A percentile compares a stretch with the other conserved stretches of the same genome.
Evolutionary conservation across 805 yeast genomes (phyloP).

Genomic region (Spathaspora girioi): DNA sequence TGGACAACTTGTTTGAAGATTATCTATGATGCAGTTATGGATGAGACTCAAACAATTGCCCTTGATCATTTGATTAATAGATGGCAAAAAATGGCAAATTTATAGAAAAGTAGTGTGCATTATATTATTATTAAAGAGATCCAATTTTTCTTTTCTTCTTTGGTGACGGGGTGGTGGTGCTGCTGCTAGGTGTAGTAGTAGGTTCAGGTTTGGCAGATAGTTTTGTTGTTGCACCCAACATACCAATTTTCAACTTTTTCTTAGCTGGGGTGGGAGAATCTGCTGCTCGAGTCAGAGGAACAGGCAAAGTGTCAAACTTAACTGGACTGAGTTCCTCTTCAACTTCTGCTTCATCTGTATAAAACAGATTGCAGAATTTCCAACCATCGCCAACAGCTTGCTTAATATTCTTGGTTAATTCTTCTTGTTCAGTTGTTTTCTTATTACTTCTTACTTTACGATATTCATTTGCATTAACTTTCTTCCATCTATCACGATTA

Average conservation of each 20-base stretch:
- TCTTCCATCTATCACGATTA: slow-evolving; percentile 9
- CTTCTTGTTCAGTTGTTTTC: background rate
- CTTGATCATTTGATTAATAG: slow-evolving; percentile 25
- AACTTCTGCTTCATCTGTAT: background rate
- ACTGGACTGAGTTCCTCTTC: slow-evolving; percentile 1
- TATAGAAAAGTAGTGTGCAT: background rate
- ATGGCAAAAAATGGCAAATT: slow-evolving; percentile 24
- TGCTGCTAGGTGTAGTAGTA: background rate
- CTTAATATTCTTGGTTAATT: slow-evolving; percentile 1
- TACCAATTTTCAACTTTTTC: background rate
- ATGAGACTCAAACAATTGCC: slow-evolving; percentile 22
- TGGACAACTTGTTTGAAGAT: slow-evolving; percentile 48
- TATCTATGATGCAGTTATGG: slow-evolving; percentile 36
- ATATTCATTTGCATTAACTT: background rate
- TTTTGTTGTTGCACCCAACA: background rate
- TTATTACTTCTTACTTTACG: background rate
- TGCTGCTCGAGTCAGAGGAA: background rate
- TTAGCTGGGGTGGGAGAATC: background rate
- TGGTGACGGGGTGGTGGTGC: background rate
- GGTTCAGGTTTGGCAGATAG: background rate
- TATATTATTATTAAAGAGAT: background rate
- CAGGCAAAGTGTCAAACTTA: background rate
- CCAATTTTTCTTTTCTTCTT: slow-evolving; percentile 7
- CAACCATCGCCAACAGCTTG: background rate
- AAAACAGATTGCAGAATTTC: slow-evolving; percentile 7